Percentiles rank a stretch among this genome's conserved stretches.
Evolutionary conservation across 2,329 filamentous ascomycete genomes (phyloP).

Genomic region (Teratosphaeriaceae sp.): DNA sequence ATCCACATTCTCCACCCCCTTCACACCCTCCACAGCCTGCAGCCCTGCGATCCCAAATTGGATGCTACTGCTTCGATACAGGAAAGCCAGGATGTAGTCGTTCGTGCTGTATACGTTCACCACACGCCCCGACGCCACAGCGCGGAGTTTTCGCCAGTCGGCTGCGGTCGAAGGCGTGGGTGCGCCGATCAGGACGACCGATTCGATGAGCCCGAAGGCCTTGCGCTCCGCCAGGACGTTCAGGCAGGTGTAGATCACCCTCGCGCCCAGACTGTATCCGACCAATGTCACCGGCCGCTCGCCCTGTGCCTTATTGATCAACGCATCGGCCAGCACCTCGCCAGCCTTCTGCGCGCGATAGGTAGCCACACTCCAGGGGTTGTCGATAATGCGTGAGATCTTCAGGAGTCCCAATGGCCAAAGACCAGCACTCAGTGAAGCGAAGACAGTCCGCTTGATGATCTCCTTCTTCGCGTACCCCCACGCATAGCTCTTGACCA

Average conservation of each 20-base stretch:
- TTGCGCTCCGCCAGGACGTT: constrained; percentile 67
- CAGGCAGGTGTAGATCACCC: constrained; percentile 74
- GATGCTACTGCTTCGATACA: constrained; percentile 78
- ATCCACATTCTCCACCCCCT: constrained; percentile 56
- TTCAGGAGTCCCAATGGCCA: constrained; percentile 45
- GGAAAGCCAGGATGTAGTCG: constrained; percentile 78
- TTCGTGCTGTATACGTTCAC: constrained; percentile 87
- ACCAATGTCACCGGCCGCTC: constrained; percentile 34
- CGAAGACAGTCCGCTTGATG: constrained; percentile 53
- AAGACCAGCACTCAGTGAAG: constrained; percentile 39
- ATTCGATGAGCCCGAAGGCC: constrained; percentile 79
- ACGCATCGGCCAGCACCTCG: constrained; percentile 34
- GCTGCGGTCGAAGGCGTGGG: constrained; percentile 65
- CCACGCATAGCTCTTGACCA: constrained; percentile 80
- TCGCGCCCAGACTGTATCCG: constrained; percentile 35
- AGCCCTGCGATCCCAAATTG: constrained; percentile 79
- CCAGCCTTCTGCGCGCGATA: constrained; percentile 33
- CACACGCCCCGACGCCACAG: constrained; percentile 71
- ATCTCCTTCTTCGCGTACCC: constrained; percentile 66
- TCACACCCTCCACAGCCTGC: constrained; percentile 62
- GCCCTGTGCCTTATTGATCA: constrained; percentile 36
- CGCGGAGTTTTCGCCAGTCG: constrained; percentile 71
- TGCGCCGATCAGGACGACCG: constrained; percentile 73
- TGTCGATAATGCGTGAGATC: constrained; percentile 35
- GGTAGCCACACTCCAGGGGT: constrained; percentile 34